Evolutionary conservation across 2,329 filamentous ascomycete species (phyloP), one percentile per base, ranked within the genome.

Genomic region (Balansia obtecta): DNA sequence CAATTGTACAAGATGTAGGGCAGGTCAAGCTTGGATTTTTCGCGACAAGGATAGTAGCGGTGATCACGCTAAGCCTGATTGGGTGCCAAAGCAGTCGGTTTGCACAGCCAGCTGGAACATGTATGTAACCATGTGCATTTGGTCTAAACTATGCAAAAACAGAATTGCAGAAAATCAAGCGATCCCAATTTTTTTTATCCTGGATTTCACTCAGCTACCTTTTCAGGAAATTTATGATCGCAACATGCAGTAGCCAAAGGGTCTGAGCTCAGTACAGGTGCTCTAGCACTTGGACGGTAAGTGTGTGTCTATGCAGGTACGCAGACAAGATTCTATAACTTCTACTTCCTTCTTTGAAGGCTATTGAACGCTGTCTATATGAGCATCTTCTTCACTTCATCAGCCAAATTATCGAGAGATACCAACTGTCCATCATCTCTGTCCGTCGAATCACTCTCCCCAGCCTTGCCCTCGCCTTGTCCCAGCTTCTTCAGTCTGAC

Each of bases 401-500:
- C 65, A 2, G 82, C 78, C 61, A 90, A 68, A 50, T 82, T 73
- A 33, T 67, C 68, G 55, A 85, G 73, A 49, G 82, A 72, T 20
- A 96, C 80, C 51, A 89, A 69, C 41, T 90, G 76, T 46, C 90
- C 91, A 40, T 54, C 45, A 53, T 95, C 86, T 72, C 96, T 95
- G 66, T 95, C 88, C 0, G 95, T 87, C 0, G 88, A 83, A 73
- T 96, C 86, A 27, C 82, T 88, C 40, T 93, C 84, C 13, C 41
- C 52, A 30, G 38, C 43, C 73, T 96, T 87, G 34, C 82, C 88
- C 43, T 93, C 84, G 3, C 78, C 76, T 50, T 94, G 73, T 44
- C 88, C 72, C 66, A 76, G 68, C 76, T 72, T 82, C 80, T 97
- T 97, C 65, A 96, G 77, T 69, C 86, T 88, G 57, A 94, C 85